Conservation (phyloP, 2,329 filamentous ascomycete species). For the Fusarium succisae region DNA sequence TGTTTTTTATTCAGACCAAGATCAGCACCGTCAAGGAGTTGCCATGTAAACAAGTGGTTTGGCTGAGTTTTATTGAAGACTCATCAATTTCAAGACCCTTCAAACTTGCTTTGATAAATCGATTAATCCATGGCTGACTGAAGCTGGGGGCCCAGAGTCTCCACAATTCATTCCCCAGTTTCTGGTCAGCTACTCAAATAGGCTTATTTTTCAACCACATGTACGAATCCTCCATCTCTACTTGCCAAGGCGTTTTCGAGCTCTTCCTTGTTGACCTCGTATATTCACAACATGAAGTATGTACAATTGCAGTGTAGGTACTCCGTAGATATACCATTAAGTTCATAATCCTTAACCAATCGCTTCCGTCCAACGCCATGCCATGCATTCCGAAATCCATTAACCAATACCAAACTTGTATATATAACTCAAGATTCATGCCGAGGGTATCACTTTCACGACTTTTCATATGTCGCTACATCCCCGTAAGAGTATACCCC, state of each 20-base stretch:
- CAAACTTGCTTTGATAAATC: conserved; percentile 1
- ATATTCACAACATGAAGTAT: background rate
- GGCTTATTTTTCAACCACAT: background rate
- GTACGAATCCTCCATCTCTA: background rate
- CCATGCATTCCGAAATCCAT: conserved; percentile 21
- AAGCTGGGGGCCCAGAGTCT: background rate
- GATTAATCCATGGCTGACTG: background rate
- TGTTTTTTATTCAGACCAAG: background rate
- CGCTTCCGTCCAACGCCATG: conserved; percentile 31
- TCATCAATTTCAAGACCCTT: conserved; percentile 7
- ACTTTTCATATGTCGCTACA: conserved; percentile 33
- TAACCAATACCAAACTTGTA: background rate
- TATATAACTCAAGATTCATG: background rate
- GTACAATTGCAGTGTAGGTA: background rate
- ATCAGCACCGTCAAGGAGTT: background rate
- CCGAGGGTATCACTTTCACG: background rate
- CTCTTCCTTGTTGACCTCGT: background rate
- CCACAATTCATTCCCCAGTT: conserved; percentile 25
- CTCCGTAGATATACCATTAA: background rate
- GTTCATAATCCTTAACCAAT: conserved; percentile 1
- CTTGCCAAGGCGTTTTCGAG: background rate
- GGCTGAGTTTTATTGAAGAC: conserved; percentile 10
- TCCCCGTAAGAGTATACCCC: conserved; percentile 42
- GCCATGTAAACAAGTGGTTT: background rate
- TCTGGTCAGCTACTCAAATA: background rate